A percentile compares a stretch with the other conserved stretches of the same genome.
phyloP scores from a whole-genome alignment of 768 basidiomycete genomes.

The Phylloporus scabripes region DNA sequence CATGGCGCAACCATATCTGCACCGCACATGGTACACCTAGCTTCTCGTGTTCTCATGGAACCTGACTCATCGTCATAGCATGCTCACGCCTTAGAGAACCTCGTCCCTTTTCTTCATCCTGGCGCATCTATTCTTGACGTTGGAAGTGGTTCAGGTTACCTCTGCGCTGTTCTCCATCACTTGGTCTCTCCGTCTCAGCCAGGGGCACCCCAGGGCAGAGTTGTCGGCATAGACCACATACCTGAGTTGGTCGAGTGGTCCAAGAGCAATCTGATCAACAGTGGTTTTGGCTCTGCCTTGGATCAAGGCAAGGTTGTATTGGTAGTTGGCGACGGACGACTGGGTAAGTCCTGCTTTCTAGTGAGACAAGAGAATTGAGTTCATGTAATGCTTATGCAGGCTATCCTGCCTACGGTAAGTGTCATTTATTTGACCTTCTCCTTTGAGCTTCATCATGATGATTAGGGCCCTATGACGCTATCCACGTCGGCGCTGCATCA shows the following conservation, averaged over 20 bases:
- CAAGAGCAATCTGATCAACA: constrained; percentile 57
- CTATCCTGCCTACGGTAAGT: constrained; percentile 32
- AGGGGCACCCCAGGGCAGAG: constrained; percentile 39
- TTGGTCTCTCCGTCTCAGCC: constrained; percentile 42
- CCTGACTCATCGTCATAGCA: constrained; percentile 45
- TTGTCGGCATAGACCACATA: constrained; percentile 92
- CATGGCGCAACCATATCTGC: constrained; percentile 92
- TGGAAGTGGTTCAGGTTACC: constrained; percentile 85
- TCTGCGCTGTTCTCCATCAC: constrained; percentile 74
- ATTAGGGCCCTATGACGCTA: constrained; percentile 68
- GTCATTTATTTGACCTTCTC: too few relatives aligned
- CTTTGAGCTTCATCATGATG: neutral
- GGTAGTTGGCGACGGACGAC: constrained; percentile 72
- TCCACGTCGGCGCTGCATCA: constrained; percentile 94
- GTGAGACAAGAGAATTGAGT: neutral
- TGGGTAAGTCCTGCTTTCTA: constrained; percentile 39
- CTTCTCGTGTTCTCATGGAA: neutral
- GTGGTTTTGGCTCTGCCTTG: constrained; percentile 54
- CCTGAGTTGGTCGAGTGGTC: constrained; percentile 69
- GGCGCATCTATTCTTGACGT: constrained; percentile 82
- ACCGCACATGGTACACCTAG: constrained; percentile 77
- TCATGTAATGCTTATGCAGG: constrained; percentile 25
- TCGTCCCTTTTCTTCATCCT: constrained; percentile 64
- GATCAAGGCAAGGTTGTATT: constrained; percentile 55
- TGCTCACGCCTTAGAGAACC: constrained; percentile 76